These are phyloP conservation scores for Eucommia ulmoides DNA, from an alignment of 257 asterid species.

Conservation along the genomic window DNA sequence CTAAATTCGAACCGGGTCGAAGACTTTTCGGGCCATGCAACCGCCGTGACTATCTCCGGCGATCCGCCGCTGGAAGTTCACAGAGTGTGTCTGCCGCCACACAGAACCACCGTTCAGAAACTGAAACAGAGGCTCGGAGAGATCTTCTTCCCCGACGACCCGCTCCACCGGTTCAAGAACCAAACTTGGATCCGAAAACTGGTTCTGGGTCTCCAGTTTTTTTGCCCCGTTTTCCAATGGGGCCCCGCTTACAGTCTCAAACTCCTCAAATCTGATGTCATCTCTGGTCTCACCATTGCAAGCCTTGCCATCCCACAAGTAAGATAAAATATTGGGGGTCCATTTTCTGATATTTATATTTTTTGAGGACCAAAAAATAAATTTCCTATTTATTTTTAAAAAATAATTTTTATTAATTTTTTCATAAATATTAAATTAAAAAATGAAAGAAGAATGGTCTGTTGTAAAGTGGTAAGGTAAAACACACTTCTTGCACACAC, in stretches of 20 bases:
- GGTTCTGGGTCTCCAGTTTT: conserved; percentile 52
- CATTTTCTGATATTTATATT: too few species aligned
- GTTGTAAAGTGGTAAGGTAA: too few species aligned
- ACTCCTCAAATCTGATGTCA: conserved; percentile 49
- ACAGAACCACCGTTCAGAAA: conserved; percentile 49
- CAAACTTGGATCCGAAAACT: conserved; percentile 40
- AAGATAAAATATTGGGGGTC: too few species aligned
- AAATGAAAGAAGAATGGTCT: too few species aligned
- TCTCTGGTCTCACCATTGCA: conserved; percentile 81
- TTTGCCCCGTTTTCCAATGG: conserved; percentile 78
- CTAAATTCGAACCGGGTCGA: conserved; percentile 46
- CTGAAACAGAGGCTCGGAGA: conserved; percentile 59
- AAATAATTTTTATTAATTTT: too few species aligned
- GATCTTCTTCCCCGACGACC: conserved; percentile 84
- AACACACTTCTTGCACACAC: too few species aligned
- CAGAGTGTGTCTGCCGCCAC: conserved; percentile 61
- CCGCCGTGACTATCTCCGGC: conserved; percentile 4
- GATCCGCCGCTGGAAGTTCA: conserved; percentile 29
- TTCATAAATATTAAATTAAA: too few species aligned
- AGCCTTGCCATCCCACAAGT: conserved; percentile 93
- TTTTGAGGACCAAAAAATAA: too few species aligned
- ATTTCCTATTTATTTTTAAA: too few species aligned
- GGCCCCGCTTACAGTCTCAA: conserved; percentile 41
- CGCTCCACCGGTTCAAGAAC: conserved; percentile 68
- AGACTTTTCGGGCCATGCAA: conserved; percentile 18